Conservation (phyloP, 768 basidiomycete genomes). For the Rhodosporidiobolus sp. region DNA sequence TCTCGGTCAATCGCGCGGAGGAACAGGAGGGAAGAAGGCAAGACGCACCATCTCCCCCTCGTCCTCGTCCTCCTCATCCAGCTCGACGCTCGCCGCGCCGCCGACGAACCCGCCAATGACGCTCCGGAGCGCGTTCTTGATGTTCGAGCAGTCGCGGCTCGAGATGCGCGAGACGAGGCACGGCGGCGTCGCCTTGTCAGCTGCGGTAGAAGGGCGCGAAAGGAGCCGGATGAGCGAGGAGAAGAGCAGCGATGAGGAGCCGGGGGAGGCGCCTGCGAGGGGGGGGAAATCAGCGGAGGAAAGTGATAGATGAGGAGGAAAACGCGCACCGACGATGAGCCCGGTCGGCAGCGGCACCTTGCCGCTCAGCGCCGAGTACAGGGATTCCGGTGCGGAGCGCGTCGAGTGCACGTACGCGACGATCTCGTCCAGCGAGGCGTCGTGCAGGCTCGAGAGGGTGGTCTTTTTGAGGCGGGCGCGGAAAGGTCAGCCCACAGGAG, state of each 20-base stretch:
- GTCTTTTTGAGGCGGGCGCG: background rate
- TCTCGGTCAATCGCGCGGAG: background rate
- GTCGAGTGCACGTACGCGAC: conserved; percentile 14
- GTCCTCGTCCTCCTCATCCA: conserved; percentile 28
- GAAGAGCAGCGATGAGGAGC: conserved; percentile 35
- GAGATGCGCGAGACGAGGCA: conserved; percentile 30
- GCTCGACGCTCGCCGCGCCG: conserved; percentile 12
- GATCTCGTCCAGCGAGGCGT: conserved; percentile 35
- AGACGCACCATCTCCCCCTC: conserved; percentile 4
- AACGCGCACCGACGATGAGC: conserved; percentile 29
- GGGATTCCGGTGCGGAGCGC: background rate
- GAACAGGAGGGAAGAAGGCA: no score
- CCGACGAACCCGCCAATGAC: conserved; percentile 37
- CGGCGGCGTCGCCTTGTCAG: background rate
- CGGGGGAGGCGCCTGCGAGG: conserved; percentile 30
- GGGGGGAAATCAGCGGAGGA: background rate
- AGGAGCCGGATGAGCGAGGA: conserved; percentile 31
- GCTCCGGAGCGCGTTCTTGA: conserved; percentile 34
- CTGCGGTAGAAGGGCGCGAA: background rate
- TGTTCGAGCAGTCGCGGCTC: conserved; percentile 33
- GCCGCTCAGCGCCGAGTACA: conserved; percentile 4
- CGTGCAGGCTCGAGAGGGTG: conserved; percentile 26
- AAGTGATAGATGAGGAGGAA: background rate
- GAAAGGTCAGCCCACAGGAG: background rate
- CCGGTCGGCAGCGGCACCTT: conserved; percentile 16